Evolutionary conservation across 1,284 basidiomycete genomes (phyloP).

Genomic region (Cutaneotrichosporon cyanovorans): DNA sequence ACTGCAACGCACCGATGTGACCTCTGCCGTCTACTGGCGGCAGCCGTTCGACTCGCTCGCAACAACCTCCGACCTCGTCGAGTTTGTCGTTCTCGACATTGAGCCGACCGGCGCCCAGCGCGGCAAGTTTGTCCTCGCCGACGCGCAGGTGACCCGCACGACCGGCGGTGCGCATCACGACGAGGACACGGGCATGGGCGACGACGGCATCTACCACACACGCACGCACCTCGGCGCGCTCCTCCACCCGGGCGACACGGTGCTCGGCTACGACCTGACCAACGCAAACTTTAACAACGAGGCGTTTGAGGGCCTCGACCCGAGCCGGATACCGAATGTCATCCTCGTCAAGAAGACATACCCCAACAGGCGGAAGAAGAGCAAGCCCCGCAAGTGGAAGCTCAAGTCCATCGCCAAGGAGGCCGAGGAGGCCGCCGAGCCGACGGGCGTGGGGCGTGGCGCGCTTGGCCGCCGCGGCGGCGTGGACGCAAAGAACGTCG

Average conservation of each 20-base stretch:
- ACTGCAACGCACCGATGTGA: slow-evolving; percentile 73
- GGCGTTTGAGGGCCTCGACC: slow-evolving; percentile 67
- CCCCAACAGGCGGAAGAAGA: slow-evolving; percentile 89
- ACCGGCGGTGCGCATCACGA: slow-evolving; percentile 50
- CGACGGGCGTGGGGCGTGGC: slow-evolving; percentile 57
- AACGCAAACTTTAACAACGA: slow-evolving; percentile 90
- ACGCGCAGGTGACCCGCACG: slow-evolving; percentile 85
- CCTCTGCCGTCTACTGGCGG: slow-evolving; percentile 81
- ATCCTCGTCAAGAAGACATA: slow-evolving; percentile 94
- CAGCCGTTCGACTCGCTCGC: slow-evolving; percentile 78
- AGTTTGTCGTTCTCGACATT: slow-evolving; percentile 92
- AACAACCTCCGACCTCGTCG: slow-evolving; percentile 73
- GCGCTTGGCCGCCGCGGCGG: slow-evolving; percentile 85
- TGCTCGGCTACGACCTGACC: slow-evolving; percentile 80
- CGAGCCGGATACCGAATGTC: slow-evolving; percentile 77
- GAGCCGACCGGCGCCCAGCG: slow-evolving; percentile 66
- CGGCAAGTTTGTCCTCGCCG: slow-evolving; percentile 77
- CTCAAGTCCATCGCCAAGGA: slow-evolving; percentile 92
- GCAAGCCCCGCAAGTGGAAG: slow-evolving; percentile 75
- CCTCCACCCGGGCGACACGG: slow-evolving; percentile 90
- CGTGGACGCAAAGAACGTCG: slow-evolving; percentile 84
- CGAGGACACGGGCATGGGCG: slow-evolving; percentile 47
- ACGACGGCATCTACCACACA: slow-evolving; percentile 84
- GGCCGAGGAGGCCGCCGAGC: slow-evolving; percentile 66
- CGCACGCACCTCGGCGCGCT: slow-evolving; percentile 93